Evolutionary conservation across 768 basidiomycete species (phyloP).

Genomic region (Coprinopsis sp.): DNA sequence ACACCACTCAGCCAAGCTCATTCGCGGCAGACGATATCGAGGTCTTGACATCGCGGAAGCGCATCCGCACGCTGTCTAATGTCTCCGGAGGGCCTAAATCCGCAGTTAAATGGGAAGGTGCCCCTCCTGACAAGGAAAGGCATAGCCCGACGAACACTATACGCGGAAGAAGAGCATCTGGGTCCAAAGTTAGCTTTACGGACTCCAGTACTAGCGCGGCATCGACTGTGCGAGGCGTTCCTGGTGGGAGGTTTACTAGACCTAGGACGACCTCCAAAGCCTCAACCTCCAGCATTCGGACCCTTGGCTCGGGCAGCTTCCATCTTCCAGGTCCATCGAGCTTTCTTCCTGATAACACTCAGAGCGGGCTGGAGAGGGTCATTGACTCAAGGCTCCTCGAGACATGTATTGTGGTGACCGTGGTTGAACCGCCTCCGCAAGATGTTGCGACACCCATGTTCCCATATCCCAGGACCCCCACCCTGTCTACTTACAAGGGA

Average conservation of each 20-base stretch:
- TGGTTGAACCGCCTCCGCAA: slow-evolving; percentile 24
- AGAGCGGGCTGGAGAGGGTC: slow-evolving; percentile 63
- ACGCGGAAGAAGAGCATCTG: slow-evolving; percentile 35
- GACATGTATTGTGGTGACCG: slow-evolving; percentile 62
- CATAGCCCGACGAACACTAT: slow-evolving; percentile 10
- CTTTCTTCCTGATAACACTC: slow-evolving; percentile 57
- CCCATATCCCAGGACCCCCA: slow-evolving; percentile 6
- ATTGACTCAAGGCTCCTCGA: slow-evolving; percentile 71
- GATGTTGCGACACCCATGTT: slow-evolving; percentile 2
- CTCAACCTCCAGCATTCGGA: slow-evolving; percentile 37
- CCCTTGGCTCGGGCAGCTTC: slow-evolving; percentile 15
- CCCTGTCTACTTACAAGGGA: slow-evolving; percentile 3
- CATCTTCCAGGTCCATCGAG: slow-evolving; percentile 17
- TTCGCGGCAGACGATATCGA: slow-evolving; percentile 71
- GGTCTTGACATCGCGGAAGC: slow-evolving; percentile 51
- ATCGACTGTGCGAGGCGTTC: slow-evolving; percentile 21
- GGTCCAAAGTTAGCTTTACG: slow-evolving; percentile 41
- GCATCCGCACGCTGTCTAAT: slow-evolving; percentile 56
- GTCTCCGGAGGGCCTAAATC: slow-evolving; percentile 49
- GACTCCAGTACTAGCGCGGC: slow-evolving; percentile 6
- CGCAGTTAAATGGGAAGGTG: slow-evolving; percentile 44
- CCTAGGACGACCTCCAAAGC: slow-evolving; percentile 50
- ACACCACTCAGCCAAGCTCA: slow-evolving; percentile 51
- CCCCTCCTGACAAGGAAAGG: slow-evolving; percentile 26
- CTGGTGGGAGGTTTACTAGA: slow-evolving; percentile 35